Conservation (phyloP, 2,329 filamentous ascomycete genomes). For the Albifimbria verrucaria region DNA sequence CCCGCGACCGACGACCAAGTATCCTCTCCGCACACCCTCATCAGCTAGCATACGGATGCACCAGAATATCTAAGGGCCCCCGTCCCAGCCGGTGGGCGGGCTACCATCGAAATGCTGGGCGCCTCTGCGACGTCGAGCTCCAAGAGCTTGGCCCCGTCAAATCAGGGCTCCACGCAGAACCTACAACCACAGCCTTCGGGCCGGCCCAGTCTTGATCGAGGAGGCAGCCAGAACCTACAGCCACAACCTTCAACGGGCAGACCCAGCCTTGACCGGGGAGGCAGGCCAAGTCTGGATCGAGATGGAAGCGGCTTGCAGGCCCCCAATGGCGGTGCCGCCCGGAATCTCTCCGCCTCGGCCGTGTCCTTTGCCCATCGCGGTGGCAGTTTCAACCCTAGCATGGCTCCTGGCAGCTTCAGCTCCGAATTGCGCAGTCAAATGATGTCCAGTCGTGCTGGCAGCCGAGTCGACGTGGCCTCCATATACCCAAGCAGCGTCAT, state of each 20-base stretch:
- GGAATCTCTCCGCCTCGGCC: slow-evolving; percentile 49
- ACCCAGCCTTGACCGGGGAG: slow-evolving; percentile 31
- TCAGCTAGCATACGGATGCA: slow-evolving; percentile 31
- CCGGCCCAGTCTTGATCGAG: slow-evolving; percentile 25
- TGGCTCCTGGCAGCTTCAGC: slow-evolving; percentile 81
- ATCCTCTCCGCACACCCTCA: slow-evolving; percentile 11
- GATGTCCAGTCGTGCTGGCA: slow-evolving; percentile 33
- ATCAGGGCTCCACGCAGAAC: slow-evolving; percentile 33
- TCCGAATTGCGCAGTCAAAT: slow-evolving; percentile 76
- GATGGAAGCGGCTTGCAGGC: slow-evolving; percentile 50
- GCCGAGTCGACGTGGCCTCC: slow-evolving; percentile 32
- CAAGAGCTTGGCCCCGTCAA: slow-evolving; percentile 27
- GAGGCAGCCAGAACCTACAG: slow-evolving; percentile 29
- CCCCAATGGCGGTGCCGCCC: slow-evolving; percentile 38
- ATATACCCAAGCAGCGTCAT: slow-evolving; percentile 37
- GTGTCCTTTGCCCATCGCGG: slow-evolving; percentile 65
- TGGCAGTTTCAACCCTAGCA: slow-evolving; percentile 67
- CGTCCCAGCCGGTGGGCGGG: slow-evolving; percentile 36
- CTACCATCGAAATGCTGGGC: slow-evolving; percentile 28
- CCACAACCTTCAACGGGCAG: slow-evolving; percentile 16
- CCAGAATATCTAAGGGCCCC: slow-evolving; percentile 29
- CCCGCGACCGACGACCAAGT: slow-evolving; percentile 10
- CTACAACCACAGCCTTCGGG: slow-evolving; percentile 25
- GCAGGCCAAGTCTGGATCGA: slow-evolving; percentile 46
- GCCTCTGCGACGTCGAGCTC: slow-evolving; percentile 26